phyloP scores from a whole-genome alignment of 345 rosid species.

The Salix brachista region DNA sequence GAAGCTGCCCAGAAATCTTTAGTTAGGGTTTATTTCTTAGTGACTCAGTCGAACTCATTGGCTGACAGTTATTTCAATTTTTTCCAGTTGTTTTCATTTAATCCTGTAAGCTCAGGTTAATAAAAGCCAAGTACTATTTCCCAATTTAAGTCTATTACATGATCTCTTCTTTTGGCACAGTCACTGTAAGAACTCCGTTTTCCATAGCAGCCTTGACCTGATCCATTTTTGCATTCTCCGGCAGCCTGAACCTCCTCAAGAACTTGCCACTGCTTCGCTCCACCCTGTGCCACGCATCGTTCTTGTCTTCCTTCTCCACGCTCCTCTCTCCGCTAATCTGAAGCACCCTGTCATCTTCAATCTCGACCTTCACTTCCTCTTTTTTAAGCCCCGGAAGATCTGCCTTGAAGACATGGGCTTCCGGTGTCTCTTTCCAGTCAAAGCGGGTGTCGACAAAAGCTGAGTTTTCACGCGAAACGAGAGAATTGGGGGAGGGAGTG shows the following conservation, averaged over 20 bases:
- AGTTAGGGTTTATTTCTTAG: no score
- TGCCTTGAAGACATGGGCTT: conserved; percentile 13
- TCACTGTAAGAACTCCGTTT: conserved; percentile 11
- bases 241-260: conserved; percentile 11
- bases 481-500: not conserved
- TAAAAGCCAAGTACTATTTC: no score
- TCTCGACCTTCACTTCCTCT: conserved; percentile 13
- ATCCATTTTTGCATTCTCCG: conserved; percentile 13
- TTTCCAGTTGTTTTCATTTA: no score
- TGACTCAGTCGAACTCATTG: no score
- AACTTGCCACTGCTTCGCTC: conserved; percentile 18
- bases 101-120: no score
- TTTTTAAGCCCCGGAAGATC: conserved; percentile 14
- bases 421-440: conserved; percentile 17
- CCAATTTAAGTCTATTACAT: no score
- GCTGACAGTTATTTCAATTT: no score
- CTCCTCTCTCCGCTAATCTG: conserved; percentile 18
- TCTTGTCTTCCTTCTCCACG: conserved; percentile 14
- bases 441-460: not conserved
- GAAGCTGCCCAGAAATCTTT: no score
- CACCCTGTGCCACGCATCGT: conserved; percentile 7
- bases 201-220: conserved; percentile 14
- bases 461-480: not conserved
- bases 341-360: conserved; percentile 14
- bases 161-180: conserved; percentile 5